Conservation (phyloP, 345 rosid genomes). For the Populus simonii region DNA sequence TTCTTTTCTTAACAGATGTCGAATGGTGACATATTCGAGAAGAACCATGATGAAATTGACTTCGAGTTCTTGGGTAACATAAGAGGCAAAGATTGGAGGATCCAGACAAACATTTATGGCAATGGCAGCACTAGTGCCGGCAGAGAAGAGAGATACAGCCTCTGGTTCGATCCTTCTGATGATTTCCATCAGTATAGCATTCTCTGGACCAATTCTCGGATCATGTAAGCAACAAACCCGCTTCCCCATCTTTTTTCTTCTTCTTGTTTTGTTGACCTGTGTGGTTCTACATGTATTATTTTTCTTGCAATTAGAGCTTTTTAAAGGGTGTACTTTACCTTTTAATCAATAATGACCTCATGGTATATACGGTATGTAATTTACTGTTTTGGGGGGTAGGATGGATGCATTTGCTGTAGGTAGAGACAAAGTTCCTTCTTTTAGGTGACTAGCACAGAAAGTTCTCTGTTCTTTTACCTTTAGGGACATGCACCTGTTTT, state of each 20-base stretch:
- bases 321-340: not conserved
- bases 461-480: conserved; percentile 24
- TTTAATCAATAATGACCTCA: conserved; percentile 12
- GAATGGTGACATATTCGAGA: conserved; percentile 87
- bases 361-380: not conserved
- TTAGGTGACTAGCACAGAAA: conserved; percentile 12
- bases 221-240: conserved; percentile 57
- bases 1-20: conserved; percentile 59
- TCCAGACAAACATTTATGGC: conserved; percentile 93
- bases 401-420: conserved; percentile 18
- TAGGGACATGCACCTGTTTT: conserved; percentile 23
- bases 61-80: conserved; percentile 97
- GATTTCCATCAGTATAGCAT: conserved; percentile 88
- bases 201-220: conserved; percentile 88
- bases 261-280: not conserved
- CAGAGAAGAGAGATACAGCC: conserved; percentile 91
- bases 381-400: conserved; percentile 20
- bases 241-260: not conserved
- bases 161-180: conserved; percentile 98
- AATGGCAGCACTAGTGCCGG: conserved; percentile 88
- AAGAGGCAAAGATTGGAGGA: conserved; percentile 98
- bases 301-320: not conserved
- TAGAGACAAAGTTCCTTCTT: conserved; percentile 15
- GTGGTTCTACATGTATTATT: not conserved
- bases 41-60: conserved; percentile 97